phyloP scores from a whole-genome alignment of 148 eudicot species.

The Chenopodium album region DNA sequence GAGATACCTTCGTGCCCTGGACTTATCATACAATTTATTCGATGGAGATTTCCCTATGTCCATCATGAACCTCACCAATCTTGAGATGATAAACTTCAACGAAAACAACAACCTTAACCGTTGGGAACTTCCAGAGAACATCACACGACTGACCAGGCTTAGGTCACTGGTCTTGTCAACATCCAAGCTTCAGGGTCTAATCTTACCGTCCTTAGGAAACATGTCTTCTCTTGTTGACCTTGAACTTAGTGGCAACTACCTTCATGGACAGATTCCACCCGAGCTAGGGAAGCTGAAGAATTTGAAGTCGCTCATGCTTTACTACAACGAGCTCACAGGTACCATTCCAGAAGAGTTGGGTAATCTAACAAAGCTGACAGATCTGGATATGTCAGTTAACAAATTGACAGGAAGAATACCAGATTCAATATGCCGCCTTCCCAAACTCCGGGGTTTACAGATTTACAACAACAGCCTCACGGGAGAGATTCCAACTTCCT shows the following conservation, averaged over 20 bases:
- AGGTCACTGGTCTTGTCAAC: constrained; percentile 53
- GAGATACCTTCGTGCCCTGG: constrained; percentile 48
- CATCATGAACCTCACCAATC: constrained; percentile 61
- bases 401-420: constrained; percentile 64
- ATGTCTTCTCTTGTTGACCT: constrained; percentile 84
- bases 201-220: constrained; percentile 63
- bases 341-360: constrained; percentile 79
- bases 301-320: constrained; percentile 66
- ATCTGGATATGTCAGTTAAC: constrained; percentile 85
- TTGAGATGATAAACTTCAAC: constrained; percentile 60
- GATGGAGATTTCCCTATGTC: constrained; percentile 77
- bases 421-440: constrained; percentile 57
- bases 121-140: constrained; percentile 65
- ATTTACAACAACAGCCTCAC: constrained; percentile 81
- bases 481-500: constrained; percentile 54
- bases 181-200: constrained; percentile 54
- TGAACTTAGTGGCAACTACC: constrained; percentile 68
- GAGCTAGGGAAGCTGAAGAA: constrained; percentile 65
- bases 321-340: constrained; percentile 68
- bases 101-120: constrained; percentile 47
- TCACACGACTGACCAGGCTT: constrained; percentile 52
- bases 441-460: constrained; percentile 60
- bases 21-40: constrained; percentile 61
- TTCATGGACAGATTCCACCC: constrained; percentile 56
- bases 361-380: constrained; percentile 59